These are phyloP conservation scores for Penicillium desertorum DNA, from an alignment of 495 filamentous ascomycete genomes.

Conservation along the genomic window DNA sequence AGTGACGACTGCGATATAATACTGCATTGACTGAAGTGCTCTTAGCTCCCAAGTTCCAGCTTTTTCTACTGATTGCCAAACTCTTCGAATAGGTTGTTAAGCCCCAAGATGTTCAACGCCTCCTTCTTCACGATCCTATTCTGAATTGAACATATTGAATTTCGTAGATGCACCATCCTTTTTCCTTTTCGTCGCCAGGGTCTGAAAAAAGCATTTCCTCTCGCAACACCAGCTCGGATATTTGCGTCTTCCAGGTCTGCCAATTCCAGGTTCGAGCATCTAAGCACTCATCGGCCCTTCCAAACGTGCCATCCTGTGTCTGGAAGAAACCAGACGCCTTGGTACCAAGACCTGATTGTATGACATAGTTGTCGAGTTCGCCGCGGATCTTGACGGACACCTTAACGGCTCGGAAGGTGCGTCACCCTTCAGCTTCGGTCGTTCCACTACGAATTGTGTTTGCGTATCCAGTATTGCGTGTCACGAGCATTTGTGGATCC, in stretches of 20 bases:
- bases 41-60: slow-evolving; percentile 11
- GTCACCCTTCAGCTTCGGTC: slow-evolving; percentile 16
- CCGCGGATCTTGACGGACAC: slow-evolving; percentile 33
- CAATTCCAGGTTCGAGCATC: slow-evolving; percentile 29
- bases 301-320: slow-evolving; percentile 29
- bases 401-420: slow-evolving; percentile 22
- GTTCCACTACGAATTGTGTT: slow-evolving; percentile 31
- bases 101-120: slow-evolving; percentile 27
- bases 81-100: slow-evolving; percentile 32
- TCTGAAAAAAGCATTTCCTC: slow-evolving; percentile 27
- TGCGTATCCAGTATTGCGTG: slow-evolving; percentile 24
- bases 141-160: slow-evolving; percentile 35
- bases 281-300: slow-evolving; percentile 33
- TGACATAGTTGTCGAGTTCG: slow-evolving; percentile 18
- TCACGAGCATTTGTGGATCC: slow-evolving; percentile 25
- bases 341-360: slow-evolving; percentile 27
- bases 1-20: too few relatives aligned
- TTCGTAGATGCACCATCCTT: slow-evolving; percentile 36
- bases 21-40: neutral
- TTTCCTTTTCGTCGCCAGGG: slow-evolving; percentile 23
- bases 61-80: slow-evolving; percentile 28
- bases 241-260: slow-evolving; percentile 31
- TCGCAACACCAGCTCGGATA: slow-evolving; percentile 33
- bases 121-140: slow-evolving; percentile 35
- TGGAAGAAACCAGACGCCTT: slow-evolving; percentile 32